These are phyloP conservation scores for Colletotrichum caudatum DNA, from an alignment of 2,329 filamentous ascomycete genomes.

Conservation along the genomic window DNA sequence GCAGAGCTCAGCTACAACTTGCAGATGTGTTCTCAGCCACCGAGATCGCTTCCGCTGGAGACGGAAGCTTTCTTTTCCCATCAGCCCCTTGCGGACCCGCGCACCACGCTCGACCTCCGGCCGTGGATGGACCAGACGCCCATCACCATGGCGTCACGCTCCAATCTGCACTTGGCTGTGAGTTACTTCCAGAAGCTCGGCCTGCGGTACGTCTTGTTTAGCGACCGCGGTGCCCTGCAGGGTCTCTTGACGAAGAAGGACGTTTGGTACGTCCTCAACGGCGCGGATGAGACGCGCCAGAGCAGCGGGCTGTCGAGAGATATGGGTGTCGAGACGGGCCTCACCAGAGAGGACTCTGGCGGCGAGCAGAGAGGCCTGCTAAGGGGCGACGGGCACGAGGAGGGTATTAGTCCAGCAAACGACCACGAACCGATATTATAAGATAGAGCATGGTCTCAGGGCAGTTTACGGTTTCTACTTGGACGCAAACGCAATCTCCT, in stretches of 20 bases:
- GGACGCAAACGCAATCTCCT: slow-evolving; percentile 13
- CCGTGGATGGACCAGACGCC: slow-evolving; percentile 99
- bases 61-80: slow-evolving; percentile 89
- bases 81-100: slow-evolving; percentile 82
- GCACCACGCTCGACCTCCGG: slow-evolving; percentile 83
- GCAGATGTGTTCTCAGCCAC: slow-evolving; percentile 67
- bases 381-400: slow-evolving; percentile 51
- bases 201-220: slow-evolving; percentile 89
- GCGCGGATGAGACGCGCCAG: slow-evolving; percentile 72
- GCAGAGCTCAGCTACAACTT: slow-evolving; percentile 89
- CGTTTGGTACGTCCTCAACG: slow-evolving; percentile 92
- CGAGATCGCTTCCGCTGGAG: slow-evolving; percentile 71
- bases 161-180: slow-evolving; percentile 85
- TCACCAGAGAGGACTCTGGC: slow-evolving; percentile 53
- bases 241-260: slow-evolving; percentile 97
- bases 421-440: slow-evolving; percentile 40
- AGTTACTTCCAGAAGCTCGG: slow-evolving; percentile 96
- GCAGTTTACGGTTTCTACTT: slow-evolving; percentile 3
- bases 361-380: slow-evolving; percentile 60
- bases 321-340: slow-evolving; percentile 50
- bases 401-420: slow-evolving; percentile 45
- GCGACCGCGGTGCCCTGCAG: slow-evolving; percentile 82
- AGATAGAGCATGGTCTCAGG: slow-evolving; percentile 17
- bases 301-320: slow-evolving; percentile 48
- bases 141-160: slow-evolving; percentile 84